Evolutionary conservation across 345 rosid species (phyloP).

Genomic region (Camelina sativa): DNA sequence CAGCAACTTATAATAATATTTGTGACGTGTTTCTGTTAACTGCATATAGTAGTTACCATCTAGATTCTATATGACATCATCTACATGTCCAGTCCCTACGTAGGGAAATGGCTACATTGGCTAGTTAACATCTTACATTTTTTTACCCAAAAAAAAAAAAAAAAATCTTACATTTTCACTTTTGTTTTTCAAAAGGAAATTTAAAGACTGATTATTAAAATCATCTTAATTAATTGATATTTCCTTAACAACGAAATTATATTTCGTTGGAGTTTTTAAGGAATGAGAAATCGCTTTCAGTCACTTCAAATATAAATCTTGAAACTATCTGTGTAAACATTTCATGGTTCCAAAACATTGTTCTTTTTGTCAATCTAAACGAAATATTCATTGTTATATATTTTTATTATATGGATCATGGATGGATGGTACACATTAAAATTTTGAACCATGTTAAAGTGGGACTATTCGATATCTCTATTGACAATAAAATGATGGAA

Average conservation of each 20-base stretch:
- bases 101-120: neutral
- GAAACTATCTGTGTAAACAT: slow-evolving; percentile 28
- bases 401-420: neutral
- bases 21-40: neutral
- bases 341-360: slow-evolving; percentile 30
- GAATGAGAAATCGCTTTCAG: slow-evolving; percentile 35
- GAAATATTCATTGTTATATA: neutral
- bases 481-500: neutral
- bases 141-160: too few species aligned
- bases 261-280: slow-evolving; percentile 10
- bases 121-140: slow-evolving; percentile 3
- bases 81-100: slow-evolving; percentile 28
- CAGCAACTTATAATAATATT: slow-evolving; percentile 1
- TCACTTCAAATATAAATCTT: slow-evolving; percentile 33
- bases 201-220: neutral
- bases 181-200: neutral
- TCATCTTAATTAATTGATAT: neutral
- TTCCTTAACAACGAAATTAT: neutral
- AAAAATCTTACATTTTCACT: slow-evolving; percentile 5
- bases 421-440: neutral
- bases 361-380: slow-evolving; percentile 31
- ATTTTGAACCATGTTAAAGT: slow-evolving; percentile 12
- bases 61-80: slow-evolving; percentile 38
- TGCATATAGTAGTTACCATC: neutral
- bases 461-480: slow-evolving; percentile 19